Evolutionary conservation across 148 eudicot genomes (phyloP).

Genomic region (Vaccinium corymbosum): DNA sequence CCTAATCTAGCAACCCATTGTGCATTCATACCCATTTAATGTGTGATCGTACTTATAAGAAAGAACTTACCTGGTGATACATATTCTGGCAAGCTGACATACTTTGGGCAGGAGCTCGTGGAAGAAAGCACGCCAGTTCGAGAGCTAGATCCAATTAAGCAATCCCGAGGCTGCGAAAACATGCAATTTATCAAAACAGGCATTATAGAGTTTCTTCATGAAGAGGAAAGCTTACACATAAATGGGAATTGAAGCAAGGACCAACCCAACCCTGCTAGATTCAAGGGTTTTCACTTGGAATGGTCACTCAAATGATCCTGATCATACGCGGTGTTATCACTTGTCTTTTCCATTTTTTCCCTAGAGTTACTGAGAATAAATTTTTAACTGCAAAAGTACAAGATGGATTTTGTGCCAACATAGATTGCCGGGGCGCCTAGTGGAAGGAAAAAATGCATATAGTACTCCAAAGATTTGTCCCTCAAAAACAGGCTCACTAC

Average conservation of each 20-base stretch:
- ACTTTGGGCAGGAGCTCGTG: slow-evolving; percentile 60
- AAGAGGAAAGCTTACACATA: not conserved
- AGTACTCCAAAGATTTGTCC: not conserved
- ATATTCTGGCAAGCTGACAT: slow-evolving; percentile 71
- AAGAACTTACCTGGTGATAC: slow-evolving; percentile 47
- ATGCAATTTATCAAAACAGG: not conserved
- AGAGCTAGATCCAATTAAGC: slow-evolving; percentile 30
- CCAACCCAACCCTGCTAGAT: not conserved
- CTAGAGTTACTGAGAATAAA: not conserved
- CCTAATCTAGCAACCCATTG: not conserved
- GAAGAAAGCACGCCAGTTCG: slow-evolving; percentile 27
- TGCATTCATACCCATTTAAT: too few species aligned
- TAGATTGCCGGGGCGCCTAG: not conserved
- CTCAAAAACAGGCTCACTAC: not conserved
- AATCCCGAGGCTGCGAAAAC: slow-evolving; percentile 76
- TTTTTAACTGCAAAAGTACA: not conserved
- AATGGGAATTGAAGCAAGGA: not conserved
- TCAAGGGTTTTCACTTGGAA: not conserved
- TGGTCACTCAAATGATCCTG: not conserved
- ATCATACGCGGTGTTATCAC: not conserved
- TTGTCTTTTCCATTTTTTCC: not conserved
- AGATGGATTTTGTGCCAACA: slow-evolving; percentile 1
- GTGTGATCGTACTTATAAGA: not conserved
- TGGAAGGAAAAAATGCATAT: not conserved
- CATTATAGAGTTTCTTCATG: not conserved